Evolutionary conservation across 2,329 filamentous ascomycete genomes (phyloP).

Genomic region (Alternaria dauci): DNA sequence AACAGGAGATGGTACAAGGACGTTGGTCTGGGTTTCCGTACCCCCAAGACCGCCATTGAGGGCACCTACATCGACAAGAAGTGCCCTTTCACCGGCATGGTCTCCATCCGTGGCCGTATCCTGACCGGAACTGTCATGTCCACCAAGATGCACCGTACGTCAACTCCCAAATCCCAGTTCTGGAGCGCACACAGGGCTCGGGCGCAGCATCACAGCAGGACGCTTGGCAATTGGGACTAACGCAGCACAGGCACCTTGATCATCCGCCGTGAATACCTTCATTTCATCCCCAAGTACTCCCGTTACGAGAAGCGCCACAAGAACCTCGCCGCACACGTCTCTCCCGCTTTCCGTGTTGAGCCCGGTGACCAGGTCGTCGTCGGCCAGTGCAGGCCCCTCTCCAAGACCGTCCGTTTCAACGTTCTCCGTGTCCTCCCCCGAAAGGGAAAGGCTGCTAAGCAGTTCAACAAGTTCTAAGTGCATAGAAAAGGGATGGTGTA

Average conservation of each 20-base stretch:
- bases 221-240: conserved; percentile 31
- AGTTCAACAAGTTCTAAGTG: conserved; percentile 96
- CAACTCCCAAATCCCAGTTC: not conserved
- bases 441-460: conserved; percentile 97
- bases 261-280: conserved; percentile 99
- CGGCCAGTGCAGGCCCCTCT: conserved; percentile 98
- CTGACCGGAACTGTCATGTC: conserved; percentile 98
- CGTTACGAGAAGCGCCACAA: conserved; percentile 99
- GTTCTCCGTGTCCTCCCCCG: conserved; percentile 97
- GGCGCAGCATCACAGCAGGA: conserved; percentile 3
- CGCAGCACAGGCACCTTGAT: conserved; percentile 72
- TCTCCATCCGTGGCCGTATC: conserved; percentile 99
- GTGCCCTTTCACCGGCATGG: conserved; percentile 99
- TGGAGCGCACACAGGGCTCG: not conserved
- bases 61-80: conserved; percentile 99
- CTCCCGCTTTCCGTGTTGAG: conserved; percentile 99
- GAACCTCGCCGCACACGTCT: conserved; percentile 99
- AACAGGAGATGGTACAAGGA: conserved; percentile 97
- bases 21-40: conserved; percentile 98
- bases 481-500: conserved; percentile 36
- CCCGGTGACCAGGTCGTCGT: conserved; percentile 99
- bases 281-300: conserved; percentile 99
- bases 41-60: conserved; percentile 98
- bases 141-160: conserved; percentile 98
- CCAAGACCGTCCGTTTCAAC: conserved; percentile 99